Evolutionary conservation across 306 rosid genomes (phyloP), one percentile per base, ranked within the genome.

Genomic region (Geum urbanum): DNA sequence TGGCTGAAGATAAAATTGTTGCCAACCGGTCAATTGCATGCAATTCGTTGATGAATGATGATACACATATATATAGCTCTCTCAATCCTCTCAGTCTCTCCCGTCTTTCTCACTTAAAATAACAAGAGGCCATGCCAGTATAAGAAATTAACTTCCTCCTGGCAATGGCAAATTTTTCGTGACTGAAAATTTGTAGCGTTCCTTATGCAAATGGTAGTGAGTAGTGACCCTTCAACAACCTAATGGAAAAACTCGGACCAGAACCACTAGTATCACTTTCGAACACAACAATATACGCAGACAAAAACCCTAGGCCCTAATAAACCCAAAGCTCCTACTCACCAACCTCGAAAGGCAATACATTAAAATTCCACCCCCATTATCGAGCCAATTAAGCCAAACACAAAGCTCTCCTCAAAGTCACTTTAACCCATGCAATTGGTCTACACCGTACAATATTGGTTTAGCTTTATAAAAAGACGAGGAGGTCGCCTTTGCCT

Each of bases 261-360:
- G 70, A 76, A 56, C 84, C 81, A 58, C 71, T 50, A 56, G 53
- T 46, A 53, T 74, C 63, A 46, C 76, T 51, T 24, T 62, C 74
- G 51, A 67, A 59, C n/a, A 18, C 37, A 18, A 24, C 64, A 57
- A 35, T 47, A 59, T 6, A 13, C 39, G 45, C 48, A 40, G 77
- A 66, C 74, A 70, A 65, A 66, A 69, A 65, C 51, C 41, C 57
- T 19, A 64, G 65, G 66, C 79, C 63, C 77, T 74, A 70, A 73
- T 81, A 81, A 81, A 66, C 70, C 85, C 63, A 75, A 78, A 54
- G 67, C 70, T 53, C 61, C 76, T 18, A 71, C 77, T 64, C 80
- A 82, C 77, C 83, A 74, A 82, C 75, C 76, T 72, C n/a, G 70
- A 74, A 67, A 70, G 67, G 72, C 65, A 81, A 81, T 73, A 32